Evolutionary conservation across 345 rosid species (phyloP), one percentile per base, ranked within the genome.

Genomic region (Boechera retrofracta): DNA sequence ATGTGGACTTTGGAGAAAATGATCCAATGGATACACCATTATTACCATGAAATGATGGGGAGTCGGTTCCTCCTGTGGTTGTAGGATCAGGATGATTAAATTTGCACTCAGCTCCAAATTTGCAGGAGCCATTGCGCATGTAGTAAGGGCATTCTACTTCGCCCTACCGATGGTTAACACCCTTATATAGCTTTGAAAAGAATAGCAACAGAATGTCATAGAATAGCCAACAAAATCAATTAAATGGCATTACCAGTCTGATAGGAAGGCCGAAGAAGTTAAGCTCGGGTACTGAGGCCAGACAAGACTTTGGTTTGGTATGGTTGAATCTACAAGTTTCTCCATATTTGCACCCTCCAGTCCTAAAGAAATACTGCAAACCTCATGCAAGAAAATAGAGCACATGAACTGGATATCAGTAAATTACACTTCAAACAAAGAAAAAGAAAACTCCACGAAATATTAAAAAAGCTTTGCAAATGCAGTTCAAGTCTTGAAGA

Each of bases 111-210:
- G 88, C 75, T 64, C 91, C 97, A 80, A 61, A 95, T 76, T 91
- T 95, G 87, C 99, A 95, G 74, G 98, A 91, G 69, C 93, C 98
- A 78, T 84, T 91, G 47, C 94, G 97, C 98, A 95, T 95, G 83
- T 89, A 95, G 83, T 79, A 92, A 6, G 85, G 93, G 65, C 99
- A 92, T 74, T 95, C 98, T 72, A 65, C 84, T 82, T 85, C 96
- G 75, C 89, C 94, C 97, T 92, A 83, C 3, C 10, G 62, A 64
- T 76, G 16, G 16, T 41, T 41, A 16, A 15, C 74, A 24, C 41
- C 39, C 65, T 38, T 64, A 56, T 66, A 59, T 32, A 67, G n/a
- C 48, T 49, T 55, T 36, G 33, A 32, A 29, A 61, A 31, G 32
- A 24, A 10, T 58, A 57, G 36, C 5, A 53, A 57, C 70, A 53